Base-by-base conservation (phyloP, 805 yeast species). In the Schwanniomyces vanrijiae region DNA sequence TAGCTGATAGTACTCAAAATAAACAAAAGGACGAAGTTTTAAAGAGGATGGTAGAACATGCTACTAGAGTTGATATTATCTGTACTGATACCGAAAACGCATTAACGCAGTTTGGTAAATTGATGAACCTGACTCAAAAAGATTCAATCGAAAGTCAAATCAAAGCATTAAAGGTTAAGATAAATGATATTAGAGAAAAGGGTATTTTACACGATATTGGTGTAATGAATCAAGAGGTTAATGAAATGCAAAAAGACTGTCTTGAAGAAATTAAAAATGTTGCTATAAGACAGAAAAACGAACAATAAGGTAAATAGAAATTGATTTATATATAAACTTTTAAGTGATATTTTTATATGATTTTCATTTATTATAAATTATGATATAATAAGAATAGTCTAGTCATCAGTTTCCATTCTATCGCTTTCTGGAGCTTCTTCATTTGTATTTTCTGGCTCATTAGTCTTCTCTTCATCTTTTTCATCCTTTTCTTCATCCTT, bases 51-150 rank as follows among this genome's bases (percentile, higher is more conserved):
- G 76, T 84, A 51, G 90, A 87, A 61, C 83, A 81, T 60, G 89
- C 92, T 34, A 85, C 86, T 62, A 78, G 84, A 61, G 88, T 90
- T 21, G 95, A 86, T 54, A 82, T 86, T 58, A 76, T 86, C 43
- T 81, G 90, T 56, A 84, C 86, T 59, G 99, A 94, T 67, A 90
- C 96, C 43, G 97, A 90, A 68, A 78, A 79, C 68, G 92, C 96
- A 8, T 73, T 94, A 52, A 74, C 75, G 55, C 96, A 88, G 70
- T 90, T 86, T 61, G 76, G 77, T 7, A 65, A 68, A 6, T 50
- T 66, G 7, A 75, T 82, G 76, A 69, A 65, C 3, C 51, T 62
- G 5, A 81, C 71, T 50, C 90, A 84, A 57, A 78, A 74, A 61
- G 48, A 51, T 1, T 45, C 33, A 6, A 66, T 73, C 11, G 28